These are phyloP conservation scores for Sporothrix globosa DNA, from an alignment of 2,329 filamentous ascomycete species.

Conservation along the genomic window DNA sequence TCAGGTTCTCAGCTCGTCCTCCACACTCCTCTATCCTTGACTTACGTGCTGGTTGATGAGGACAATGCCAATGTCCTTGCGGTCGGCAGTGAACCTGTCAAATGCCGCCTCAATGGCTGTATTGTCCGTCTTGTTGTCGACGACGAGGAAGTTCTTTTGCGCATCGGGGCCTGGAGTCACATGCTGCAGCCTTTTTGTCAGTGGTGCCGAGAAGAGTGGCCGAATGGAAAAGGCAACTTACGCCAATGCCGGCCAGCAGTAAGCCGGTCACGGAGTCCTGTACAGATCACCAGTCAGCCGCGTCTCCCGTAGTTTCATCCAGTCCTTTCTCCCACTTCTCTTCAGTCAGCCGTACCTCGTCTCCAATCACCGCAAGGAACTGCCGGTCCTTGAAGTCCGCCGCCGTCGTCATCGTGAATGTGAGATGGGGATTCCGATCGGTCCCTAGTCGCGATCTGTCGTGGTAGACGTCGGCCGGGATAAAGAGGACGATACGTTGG, in stretches of 20 bases:
- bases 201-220: not conserved
- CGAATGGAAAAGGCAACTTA: slow-evolving; percentile 50
- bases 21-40: slow-evolving; percentile 32
- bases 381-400: slow-evolving; percentile 80
- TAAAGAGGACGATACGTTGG: too few species aligned
- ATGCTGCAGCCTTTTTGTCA: slow-evolving; percentile 62
- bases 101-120: slow-evolving; percentile 87
- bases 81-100: slow-evolving; percentile 80
- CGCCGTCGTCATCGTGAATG: slow-evolving; percentile 40
- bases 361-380: slow-evolving; percentile 96
- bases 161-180: slow-evolving; percentile 85
- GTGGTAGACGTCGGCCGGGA: not conserved
- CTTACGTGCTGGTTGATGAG: slow-evolving; percentile 96
- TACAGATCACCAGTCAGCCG: slow-evolving; percentile 10
- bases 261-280: slow-evolving; percentile 96
- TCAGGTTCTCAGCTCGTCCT: slow-evolving; percentile 18
- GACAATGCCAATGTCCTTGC: slow-evolving; percentile 96
- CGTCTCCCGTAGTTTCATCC: not conserved
- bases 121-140: slow-evolving; percentile 90
- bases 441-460: not conserved
- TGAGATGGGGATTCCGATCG: not conserved
- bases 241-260: slow-evolving; percentile 91
- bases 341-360: slow-evolving; percentile 66
- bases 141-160: slow-evolving; percentile 97
- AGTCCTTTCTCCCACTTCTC: not conserved